Percentiles rank a stretch among this genome's conserved stretches.
phyloP scores from a whole-genome alignment of 179 eudicot species.

The Beta corolliflora region DNA sequence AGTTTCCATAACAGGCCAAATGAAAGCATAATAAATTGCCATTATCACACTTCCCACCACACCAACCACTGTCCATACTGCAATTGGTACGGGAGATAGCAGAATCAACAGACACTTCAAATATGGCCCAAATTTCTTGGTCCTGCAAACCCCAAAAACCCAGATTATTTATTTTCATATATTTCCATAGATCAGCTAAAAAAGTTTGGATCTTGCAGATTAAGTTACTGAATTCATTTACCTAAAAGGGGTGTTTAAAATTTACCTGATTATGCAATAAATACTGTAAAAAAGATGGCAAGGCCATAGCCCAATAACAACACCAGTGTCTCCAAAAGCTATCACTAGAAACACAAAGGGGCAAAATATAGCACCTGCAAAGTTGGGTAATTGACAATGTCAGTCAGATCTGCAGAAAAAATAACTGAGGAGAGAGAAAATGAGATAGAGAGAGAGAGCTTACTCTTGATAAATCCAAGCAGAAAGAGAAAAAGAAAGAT shows the following conservation, averaged over 20 bases:
- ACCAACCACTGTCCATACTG: conserved; percentile 41
- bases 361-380: conserved; percentile 40
- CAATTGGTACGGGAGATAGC: conserved; percentile 37
- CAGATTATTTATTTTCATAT: too few relatives aligned
- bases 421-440: neutral
- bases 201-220: conserved; percentile 22
- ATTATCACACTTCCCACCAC: conserved; percentile 36
- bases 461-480: conserved; percentile 35
- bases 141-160: conserved; percentile 26
- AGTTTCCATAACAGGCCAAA: conserved; percentile 44
- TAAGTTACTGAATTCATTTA: neutral
- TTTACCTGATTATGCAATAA: conserved; percentile 35
- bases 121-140: conserved; percentile 37
- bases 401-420: neutral
- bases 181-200: neutral
- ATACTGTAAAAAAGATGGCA: conserved; percentile 40
- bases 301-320: conserved; percentile 40
- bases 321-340: conserved; percentile 38
- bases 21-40: conserved; percentile 35
- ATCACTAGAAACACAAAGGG: conserved; percentile 38
- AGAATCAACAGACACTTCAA: conserved; percentile 32
- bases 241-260: too few relatives aligned
- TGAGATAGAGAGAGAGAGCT: neutral
- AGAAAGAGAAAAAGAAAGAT: conserved; percentile 27
- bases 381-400: neutral